Base-by-base conservation (phyloP, 139 green algal species). In the Tetraselmis striata region DNA sequence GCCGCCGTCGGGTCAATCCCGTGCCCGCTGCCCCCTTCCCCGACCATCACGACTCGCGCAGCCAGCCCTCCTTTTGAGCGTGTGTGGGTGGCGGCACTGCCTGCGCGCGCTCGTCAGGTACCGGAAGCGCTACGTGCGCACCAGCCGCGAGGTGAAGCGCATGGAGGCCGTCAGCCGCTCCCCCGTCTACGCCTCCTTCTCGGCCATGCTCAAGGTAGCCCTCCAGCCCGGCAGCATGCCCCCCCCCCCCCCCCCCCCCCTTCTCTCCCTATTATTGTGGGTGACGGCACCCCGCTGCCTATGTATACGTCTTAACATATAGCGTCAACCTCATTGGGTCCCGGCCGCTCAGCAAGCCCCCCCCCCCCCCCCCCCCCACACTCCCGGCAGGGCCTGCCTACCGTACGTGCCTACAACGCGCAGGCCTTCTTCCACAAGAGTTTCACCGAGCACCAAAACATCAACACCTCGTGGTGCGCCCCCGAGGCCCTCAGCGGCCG, bases 61-160 rank as follows among this genome's bases (percentile, higher is more conserved):
- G n/a, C n/a, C n/a, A n/a, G n/a, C n/a, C n/a, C n/a, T n/a, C n/a
- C n/a, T n/a, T n/a, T n/a, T n/a, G n/a, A n/a, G n/a, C n/a, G n/a
- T n/a, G n/a, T n/a, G n/a, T n/a, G n/a, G n/a, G n/a, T n/a, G n/a
- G n/a, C n/a, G n/a, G n/a, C n/a, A n/a, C n/a, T n/a, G n/a, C n/a
- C n/a, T n/a, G n/a, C n/a, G n/a, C n/a, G n/a, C n/a, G n/a, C n/a
- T n/a, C n/a, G n/a, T n/a, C 18, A 67, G 45, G 45, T 67, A 67
- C 45, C 45, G 45, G 45, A 67, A 67, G 45, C 86, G 86, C 30
- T 96, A 97, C 91, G 80, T 97, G 29, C 80, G 67, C 1, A 92
- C 95, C 26, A 88, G 80, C n/a, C 83, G 96, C 0, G 94, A 98
- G 77, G 82, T 98, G 27, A 99, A 99, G 93, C 91, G 96, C n/a